phyloP scores from a whole-genome alignment of 192 early-diverging fungal species.

The Coemansia sp. region DNA sequence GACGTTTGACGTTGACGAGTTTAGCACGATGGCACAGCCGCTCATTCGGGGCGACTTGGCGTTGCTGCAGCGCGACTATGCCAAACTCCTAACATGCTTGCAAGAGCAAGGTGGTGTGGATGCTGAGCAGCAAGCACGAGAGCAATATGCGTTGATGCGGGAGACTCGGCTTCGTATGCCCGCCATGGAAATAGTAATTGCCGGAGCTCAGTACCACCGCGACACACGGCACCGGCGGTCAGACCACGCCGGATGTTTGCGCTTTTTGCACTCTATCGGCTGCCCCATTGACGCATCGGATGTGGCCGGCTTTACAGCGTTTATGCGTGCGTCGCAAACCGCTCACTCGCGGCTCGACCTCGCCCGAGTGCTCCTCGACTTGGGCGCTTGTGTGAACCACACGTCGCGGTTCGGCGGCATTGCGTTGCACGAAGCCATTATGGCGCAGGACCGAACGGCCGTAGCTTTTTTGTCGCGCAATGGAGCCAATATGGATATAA shows the following conservation, averaged over 20 bases:
- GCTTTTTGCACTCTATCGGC: constrained; percentile 22
- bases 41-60: constrained; percentile 36
- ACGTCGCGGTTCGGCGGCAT: constrained; percentile 48
- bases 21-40: constrained; percentile 32
- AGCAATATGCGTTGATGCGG: constrained; percentile 9
- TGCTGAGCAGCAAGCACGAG: background rate
- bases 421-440: constrained; percentile 47
- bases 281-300: constrained; percentile 32
- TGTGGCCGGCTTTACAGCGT: constrained; percentile 50
- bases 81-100: background rate
- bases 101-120: background rate
- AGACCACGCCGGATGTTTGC: constrained; percentile 28
- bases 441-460: constrained; percentile 45
- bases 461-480: constrained; percentile 41
- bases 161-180: constrained; percentile 45
- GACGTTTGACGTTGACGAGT: constrained; percentile 31
- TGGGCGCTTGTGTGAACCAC: constrained; percentile 48
- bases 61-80: constrained; percentile 11
- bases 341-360: constrained; percentile 36
- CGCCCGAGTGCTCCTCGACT: constrained; percentile 28
- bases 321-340: constrained; percentile 52
- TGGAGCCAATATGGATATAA: constrained; percentile 42
- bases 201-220: constrained; percentile 44
- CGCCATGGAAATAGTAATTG: constrained; percentile 51
- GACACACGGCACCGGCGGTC: constrained; percentile 9